Base-by-base conservation (phyloP, 2,329 filamentous ascomycete genomes). In the Talaromyces rugulosus region DNA sequence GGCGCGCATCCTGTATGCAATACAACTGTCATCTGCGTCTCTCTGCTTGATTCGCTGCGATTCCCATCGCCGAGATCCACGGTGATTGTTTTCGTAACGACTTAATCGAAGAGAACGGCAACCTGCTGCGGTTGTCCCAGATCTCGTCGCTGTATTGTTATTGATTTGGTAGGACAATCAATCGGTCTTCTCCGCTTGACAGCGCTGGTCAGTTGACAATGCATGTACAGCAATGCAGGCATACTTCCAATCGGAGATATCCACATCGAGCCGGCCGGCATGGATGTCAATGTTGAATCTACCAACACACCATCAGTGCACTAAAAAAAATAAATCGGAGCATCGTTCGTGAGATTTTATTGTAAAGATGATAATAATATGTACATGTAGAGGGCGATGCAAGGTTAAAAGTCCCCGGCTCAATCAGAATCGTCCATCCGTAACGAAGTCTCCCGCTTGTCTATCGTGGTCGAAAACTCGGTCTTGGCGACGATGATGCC, bases 401-500 rank as follows among this genome's bases (percentile, higher is more conserved):
- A 18, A 23, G 7, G 12, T 11, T 23, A 23, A 23, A 23, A 23
- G 23, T 28, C 44, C 2, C 27, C 50, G 9, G 50, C 30, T 53
- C 42, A 59, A 31, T 59, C 52, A 11, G 58, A n/a, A n/a, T 59
- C 61, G 31, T 62, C 61, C 12, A 52, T 3, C 12, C 18, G 23
- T 4, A 31, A 6, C 16, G 27, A n/a, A 50, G 5, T 36, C 18
- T 59, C 62, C 36, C 57, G 57, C 47, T 55, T 57, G 59, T 44
- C 64, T 62, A 42, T 63, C 55, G 56, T 69, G 63, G 52, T 65
- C 14, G 68, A 67, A 61, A 71, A 65, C 60, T 68, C 66, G 9
- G 63, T 70, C 57, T 65, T 66, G 1, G 66, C 60, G 50, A 70
- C 23, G 12, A 68, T 67, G 31, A 69, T 70, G 5, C 65, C 67